These are phyloP conservation scores for Exophiala sideris DNA, from an alignment of 2,329 filamentous ascomycete genomes.

Conservation along the genomic window DNA sequence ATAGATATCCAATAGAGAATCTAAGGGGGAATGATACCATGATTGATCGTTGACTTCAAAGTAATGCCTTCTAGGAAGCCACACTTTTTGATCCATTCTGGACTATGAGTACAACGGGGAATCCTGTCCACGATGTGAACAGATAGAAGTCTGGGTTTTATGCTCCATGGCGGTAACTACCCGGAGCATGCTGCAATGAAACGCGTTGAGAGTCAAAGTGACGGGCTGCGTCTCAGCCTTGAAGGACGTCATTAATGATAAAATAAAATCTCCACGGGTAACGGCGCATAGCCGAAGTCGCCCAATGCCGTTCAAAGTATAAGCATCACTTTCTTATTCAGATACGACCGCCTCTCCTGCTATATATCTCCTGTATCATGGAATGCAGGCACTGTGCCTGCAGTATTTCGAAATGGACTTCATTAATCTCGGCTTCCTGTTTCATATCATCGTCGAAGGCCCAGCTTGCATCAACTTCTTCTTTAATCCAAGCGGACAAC, in stretches of 20 bases:
- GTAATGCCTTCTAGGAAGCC: constrained; percentile 45
- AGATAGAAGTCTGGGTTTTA: not conserved
- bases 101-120: not conserved
- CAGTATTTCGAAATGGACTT: not conserved
- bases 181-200: too few species aligned
- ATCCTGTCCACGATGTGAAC: not conserved
- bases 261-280: too few species aligned
- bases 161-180: too few species aligned
- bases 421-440: constrained; percentile 26
- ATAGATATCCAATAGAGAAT: constrained; percentile 5
- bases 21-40: constrained; percentile 48
- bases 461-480: constrained; percentile 39
- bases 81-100: constrained; percentile 2
- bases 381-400: too few species aligned
- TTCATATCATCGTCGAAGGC: constrained; percentile 37
- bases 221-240: too few species aligned
- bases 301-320: too few species aligned
- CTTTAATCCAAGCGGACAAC: constrained; percentile 32
- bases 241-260: too few species aligned
- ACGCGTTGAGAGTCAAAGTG: too few species aligned
- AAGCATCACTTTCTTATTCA: too few species aligned
- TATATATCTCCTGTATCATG: too few species aligned
- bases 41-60: constrained; percentile 66
- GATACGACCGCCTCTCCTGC: too few species aligned
- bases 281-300: too few species aligned